These are phyloP conservation scores for Alternaria dauci DNA, from an alignment of 2,329 filamentous ascomycete genomes.

Conservation along the genomic window DNA sequence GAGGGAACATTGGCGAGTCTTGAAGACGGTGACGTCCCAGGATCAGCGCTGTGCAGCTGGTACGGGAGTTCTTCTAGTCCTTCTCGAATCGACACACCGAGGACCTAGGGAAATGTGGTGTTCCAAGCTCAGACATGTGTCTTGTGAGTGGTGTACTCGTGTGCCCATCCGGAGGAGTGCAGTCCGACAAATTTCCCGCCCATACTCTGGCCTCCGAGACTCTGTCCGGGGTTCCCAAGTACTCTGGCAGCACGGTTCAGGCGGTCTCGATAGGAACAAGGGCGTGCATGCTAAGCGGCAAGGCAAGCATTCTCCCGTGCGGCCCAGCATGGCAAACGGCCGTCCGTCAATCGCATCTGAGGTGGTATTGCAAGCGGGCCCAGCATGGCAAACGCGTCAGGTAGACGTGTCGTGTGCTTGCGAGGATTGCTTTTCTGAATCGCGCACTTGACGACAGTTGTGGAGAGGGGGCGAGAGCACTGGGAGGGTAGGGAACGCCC, in stretches of 20 bases:
- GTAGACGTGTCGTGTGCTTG: constrained; percentile 21
- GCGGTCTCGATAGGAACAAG: constrained; percentile 26
- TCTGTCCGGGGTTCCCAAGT: constrained; percentile 6
- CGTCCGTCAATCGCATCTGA: constrained; percentile 1
- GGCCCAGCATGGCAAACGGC: constrained; percentile 6
- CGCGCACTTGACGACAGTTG: constrained; percentile 21
- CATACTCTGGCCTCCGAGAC: neutral
- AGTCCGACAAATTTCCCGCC: neutral
- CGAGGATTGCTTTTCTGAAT: constrained; percentile 12
- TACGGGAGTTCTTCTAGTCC: neutral
- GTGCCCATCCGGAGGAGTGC: neutral
- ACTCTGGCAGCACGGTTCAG: constrained; percentile 32
- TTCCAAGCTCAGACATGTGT: neutral
- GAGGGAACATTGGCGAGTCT: constrained; percentile 17
- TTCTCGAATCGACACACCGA: constrained; percentile 2
- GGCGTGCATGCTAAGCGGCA: constrained; percentile 29
- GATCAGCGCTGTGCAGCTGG: constrained; percentile 18
- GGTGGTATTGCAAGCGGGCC: neutral
- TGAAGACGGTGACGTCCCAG: constrained; percentile 21
- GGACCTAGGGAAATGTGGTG: neutral
- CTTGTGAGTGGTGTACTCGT: neutral
- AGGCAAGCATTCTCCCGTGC: constrained; percentile 25
- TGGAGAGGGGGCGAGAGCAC: constrained; percentile 17
- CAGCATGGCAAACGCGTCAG: neutral
- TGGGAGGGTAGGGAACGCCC: constrained; percentile 12